phyloP scores from a whole-genome alignment of 352 stramenopile species.

The Peronosclerospora sorghi region DNA sequence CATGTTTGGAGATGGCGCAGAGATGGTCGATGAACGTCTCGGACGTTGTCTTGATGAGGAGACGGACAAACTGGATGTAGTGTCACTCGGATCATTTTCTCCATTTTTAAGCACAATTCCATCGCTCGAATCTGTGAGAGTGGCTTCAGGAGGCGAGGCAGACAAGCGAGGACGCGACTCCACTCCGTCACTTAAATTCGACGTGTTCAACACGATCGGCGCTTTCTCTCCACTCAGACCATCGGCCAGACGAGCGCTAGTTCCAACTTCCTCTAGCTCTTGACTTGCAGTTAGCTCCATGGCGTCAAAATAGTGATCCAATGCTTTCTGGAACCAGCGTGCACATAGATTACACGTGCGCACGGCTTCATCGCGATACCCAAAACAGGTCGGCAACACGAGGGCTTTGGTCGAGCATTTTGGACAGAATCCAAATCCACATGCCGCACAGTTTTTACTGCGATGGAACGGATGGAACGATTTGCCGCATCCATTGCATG shows the following conservation, averaged over 20 bases:
- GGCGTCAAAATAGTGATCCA: conserved; percentile 56
- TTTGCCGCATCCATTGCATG: conserved; percentile 43
- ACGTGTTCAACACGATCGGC: conserved; percentile 2
- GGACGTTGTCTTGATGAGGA: conserved; percentile 14
- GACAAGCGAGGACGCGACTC: conserved; percentile 10
- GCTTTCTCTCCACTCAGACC: conserved; percentile 16
- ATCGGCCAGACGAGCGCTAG: conserved; percentile 7
- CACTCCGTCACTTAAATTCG: conserved; percentile 6
- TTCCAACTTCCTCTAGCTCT: conserved; percentile 5
- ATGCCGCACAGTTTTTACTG: conserved; percentile 43
- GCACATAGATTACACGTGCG: conserved; percentile 50
- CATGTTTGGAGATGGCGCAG: conserved; percentile 11
- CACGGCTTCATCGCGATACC: conserved; percentile 32
- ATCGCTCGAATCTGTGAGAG: conserved; percentile 6
- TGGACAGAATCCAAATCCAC: conserved; percentile 48
- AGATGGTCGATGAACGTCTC: conserved; percentile 18
- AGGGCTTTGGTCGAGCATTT: conserved; percentile 52
- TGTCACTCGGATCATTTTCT: conserved; percentile 13
- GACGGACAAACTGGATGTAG: conserved; percentile 1
- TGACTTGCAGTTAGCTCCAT: conserved; percentile 28
- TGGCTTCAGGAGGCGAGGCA: conserved; percentile 12
- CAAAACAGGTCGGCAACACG: conserved; percentile 48
- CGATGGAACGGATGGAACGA: conserved; percentile 68
- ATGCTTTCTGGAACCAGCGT: conserved; percentile 52
- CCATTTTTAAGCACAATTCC: conserved; percentile 14